A percentile compares a stretch with the other conserved stretches of the same genome.
phyloP scores from a whole-genome alignment of 306 rosid genomes.

The Fragaria vesca region DNA sequence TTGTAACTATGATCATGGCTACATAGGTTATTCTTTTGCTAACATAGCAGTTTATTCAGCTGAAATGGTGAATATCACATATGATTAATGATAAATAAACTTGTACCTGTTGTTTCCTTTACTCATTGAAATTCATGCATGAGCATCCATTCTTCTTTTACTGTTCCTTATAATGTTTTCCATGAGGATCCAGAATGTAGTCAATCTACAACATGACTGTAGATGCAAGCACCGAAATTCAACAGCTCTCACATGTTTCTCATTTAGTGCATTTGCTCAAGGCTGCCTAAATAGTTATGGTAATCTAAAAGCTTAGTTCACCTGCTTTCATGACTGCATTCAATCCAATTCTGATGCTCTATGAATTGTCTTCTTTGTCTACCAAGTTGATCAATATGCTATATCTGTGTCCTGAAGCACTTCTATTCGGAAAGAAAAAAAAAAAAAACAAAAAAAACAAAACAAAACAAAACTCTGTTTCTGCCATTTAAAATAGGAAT shows the following conservation, averaged over 20 bases:
- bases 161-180: not conserved
- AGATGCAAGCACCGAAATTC: not conserved
- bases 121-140: not conserved
- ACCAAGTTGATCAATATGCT: not conserved
- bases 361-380: not conserved
- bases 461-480: not conserved
- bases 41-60: slow-evolving; percentile 1
- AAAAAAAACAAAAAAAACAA: not conserved
- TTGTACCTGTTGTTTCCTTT: not conserved
- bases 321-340: not conserved
- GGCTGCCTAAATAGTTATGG: not conserved
- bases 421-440: not conserved
- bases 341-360: not conserved
- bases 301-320: not conserved
- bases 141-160: not conserved
- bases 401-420: not conserved
- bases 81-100: slow-evolving; percentile 1
- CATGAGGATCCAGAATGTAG: not conserved
- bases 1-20: not conserved
- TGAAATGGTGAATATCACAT: not conserved
- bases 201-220: not conserved
- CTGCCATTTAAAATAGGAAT: not conserved
- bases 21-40: not conserved
- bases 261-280: not conserved
- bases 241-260: not conserved